Conservation (phyloP, 2,329 filamentous ascomycete genomes). For the Gremmenia infestans region DNA sequence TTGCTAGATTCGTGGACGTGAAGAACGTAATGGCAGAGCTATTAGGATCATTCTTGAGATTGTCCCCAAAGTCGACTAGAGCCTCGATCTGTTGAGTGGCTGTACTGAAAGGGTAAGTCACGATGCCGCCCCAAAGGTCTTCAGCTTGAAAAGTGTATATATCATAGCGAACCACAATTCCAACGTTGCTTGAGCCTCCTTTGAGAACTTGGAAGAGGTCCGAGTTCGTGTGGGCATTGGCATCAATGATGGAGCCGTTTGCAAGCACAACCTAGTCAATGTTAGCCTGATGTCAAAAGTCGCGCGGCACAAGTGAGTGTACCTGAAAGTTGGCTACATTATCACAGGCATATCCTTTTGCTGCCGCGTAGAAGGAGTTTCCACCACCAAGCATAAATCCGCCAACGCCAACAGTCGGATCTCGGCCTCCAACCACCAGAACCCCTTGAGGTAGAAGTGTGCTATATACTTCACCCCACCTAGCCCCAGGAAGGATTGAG, state of each 20-base stretch:
- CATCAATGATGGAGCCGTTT: constrained; percentile 43
- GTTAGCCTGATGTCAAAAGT: no score
- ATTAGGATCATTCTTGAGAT: not conserved
- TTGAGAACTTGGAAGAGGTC: constrained; percentile 50
- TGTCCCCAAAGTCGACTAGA: not conserved
- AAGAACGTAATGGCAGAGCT: not conserved
- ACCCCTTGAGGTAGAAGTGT: constrained; percentile 29
- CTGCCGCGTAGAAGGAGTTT: constrained; percentile 34
- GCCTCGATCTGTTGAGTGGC: constrained; percentile 1
- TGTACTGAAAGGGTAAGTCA: not conserved
- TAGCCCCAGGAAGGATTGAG: constrained; percentile 32
- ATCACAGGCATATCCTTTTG: constrained; percentile 45
- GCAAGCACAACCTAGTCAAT: constrained; percentile 45
- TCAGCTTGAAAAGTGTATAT: constrained; percentile 2
- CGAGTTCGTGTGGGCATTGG: constrained; percentile 36
- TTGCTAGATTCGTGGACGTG: constrained; percentile 21
- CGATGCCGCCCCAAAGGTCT: not conserved
- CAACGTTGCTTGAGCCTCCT: constrained; percentile 54
- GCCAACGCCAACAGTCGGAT: constrained; percentile 34
- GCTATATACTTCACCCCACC: constrained; percentile 36
- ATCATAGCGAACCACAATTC: constrained; percentile 44
- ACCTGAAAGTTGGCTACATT: constrained; percentile 38
- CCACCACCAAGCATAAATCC: constrained; percentile 33
- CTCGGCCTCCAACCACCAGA: constrained; percentile 34
- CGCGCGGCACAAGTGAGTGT: no score